These are phyloP conservation scores for Cladosporium austrohemisphaericum DNA, from an alignment of 2,329 filamentous ascomycete genomes.

Conservation along the genomic window DNA sequence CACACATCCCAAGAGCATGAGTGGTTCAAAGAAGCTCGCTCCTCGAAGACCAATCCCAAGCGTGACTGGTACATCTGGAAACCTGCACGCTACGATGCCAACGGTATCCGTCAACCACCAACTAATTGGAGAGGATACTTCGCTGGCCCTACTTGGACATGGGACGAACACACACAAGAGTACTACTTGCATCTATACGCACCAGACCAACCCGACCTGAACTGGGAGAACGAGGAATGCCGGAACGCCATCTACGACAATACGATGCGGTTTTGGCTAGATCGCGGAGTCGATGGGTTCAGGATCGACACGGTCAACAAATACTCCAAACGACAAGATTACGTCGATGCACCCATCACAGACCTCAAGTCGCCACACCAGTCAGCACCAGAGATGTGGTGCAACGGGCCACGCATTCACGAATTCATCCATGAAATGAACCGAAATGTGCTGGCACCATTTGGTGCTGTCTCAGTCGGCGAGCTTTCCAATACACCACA, in stretches of 20 bases:
- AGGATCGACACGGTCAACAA: conserved; percentile 31
- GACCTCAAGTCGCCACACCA: conserved; percentile 8
- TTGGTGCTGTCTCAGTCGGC: conserved; percentile 52
- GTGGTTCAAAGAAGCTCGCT: conserved; percentile 67
- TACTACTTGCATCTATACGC: conserved; percentile 77
- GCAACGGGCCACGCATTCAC: conserved; percentile 41
- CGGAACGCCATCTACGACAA: conserved; percentile 66
- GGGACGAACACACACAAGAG: conserved; percentile 66
- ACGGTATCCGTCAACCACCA: conserved; percentile 63
- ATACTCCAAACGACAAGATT: conserved; percentile 19
- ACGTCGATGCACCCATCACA: conserved; percentile 7
- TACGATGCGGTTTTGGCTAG: conserved; percentile 63
- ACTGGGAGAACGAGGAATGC: conserved; percentile 73
- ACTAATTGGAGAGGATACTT: conserved; percentile 71
- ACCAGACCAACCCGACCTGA: conserved; percentile 74
- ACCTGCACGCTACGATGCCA: conserved; percentile 35
- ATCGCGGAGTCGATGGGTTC: conserved; percentile 58
- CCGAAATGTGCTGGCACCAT: conserved; percentile 41
- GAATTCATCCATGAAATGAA: conserved; percentile 48
- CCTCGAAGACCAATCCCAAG: conserved; percentile 59
- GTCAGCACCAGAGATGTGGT: conserved; percentile 12
- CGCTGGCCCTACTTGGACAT: conserved; percentile 60
- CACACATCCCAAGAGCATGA: conserved; percentile 66
- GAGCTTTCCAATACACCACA: conserved; percentile 50
- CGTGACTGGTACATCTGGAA: conserved; percentile 50